Conservation (phyloP, 2,329 filamentous ascomycete species). For the Neoascochyta sp. region DNA sequence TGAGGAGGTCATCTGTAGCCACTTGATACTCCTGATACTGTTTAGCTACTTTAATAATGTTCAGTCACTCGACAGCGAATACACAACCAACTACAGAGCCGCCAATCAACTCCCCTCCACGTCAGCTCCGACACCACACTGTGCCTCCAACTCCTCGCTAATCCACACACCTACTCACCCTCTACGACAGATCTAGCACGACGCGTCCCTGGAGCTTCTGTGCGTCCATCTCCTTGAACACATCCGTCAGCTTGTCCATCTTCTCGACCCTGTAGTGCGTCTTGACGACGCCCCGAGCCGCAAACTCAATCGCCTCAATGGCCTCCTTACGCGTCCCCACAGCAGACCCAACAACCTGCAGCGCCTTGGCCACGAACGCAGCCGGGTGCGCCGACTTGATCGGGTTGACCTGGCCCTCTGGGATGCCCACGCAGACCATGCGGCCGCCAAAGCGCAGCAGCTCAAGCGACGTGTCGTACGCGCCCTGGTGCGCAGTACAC, state of each 20-base stretch:
- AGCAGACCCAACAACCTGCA: slow-evolving; percentile 45
- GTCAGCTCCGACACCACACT: too few species aligned
- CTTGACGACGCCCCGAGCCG: slow-evolving; percentile 43
- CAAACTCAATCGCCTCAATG: slow-evolving; percentile 49
- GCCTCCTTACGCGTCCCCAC: slow-evolving; percentile 48
- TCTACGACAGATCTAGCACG: slow-evolving; percentile 43
- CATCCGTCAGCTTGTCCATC: slow-evolving; percentile 46
- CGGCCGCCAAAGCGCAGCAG: slow-evolving; percentile 46
- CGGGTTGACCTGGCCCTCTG: slow-evolving; percentile 46
- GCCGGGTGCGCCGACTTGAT: slow-evolving; percentile 43
- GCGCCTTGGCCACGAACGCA: slow-evolving; percentile 41
- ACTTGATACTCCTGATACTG: too few species aligned
- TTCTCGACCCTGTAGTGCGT: slow-evolving; percentile 46
- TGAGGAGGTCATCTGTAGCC: too few species aligned
- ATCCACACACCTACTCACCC: slow-evolving; percentile 1
- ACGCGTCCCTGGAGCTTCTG: slow-evolving; percentile 47
- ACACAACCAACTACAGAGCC: too few species aligned
- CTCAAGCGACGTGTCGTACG: slow-evolving; percentile 42
- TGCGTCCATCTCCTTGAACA: slow-evolving; percentile 48
- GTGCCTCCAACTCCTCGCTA: too few species aligned
- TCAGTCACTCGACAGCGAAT: too few species aligned
- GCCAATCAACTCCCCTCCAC: too few species aligned
- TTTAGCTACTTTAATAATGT: too few species aligned
- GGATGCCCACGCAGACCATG: slow-evolving; percentile 47
- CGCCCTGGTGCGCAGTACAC: slow-evolving; percentile 47